phyloP scores from a whole-genome alignment of 768 basidiomycete species.

The Leccinum imitatum region DNA sequence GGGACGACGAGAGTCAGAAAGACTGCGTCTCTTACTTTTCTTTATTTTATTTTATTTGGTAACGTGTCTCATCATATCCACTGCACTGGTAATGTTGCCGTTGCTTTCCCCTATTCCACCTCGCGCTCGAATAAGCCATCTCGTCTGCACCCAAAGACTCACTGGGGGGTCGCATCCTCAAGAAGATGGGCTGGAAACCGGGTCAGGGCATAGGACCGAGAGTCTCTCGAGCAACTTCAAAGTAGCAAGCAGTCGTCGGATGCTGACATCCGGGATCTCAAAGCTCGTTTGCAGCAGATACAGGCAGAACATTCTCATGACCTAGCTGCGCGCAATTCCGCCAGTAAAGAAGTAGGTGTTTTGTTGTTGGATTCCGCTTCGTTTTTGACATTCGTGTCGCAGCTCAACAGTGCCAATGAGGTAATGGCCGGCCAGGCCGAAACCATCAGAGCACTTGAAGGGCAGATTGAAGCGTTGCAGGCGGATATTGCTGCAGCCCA shows the following conservation, averaged over 20 bases:
- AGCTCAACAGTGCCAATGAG: constrained; percentile 56
- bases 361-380: neutral
- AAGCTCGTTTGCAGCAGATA: constrained; percentile 40
- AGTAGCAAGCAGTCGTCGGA: constrained; percentile 50
- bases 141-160: constrained; percentile 77
- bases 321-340: constrained; percentile 37
- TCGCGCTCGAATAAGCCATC: constrained; percentile 61
- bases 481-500: constrained; percentile 49
- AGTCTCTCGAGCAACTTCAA: constrained; percentile 45
- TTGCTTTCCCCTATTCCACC: constrained; percentile 36
- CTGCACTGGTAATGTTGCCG: constrained; percentile 10
- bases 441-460: constrained; percentile 48
- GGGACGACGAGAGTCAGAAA: constrained; percentile 43
- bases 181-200: constrained; percentile 93
- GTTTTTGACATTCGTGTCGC: constrained; percentile 8
- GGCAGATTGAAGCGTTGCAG: constrained; percentile 52
- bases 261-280: constrained; percentile 44
- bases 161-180: constrained; percentile 57
- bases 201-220: constrained; percentile 92
- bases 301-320: constrained; percentile 29
- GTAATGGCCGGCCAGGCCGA: constrained; percentile 42
- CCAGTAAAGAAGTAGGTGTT: constrained; percentile 51
- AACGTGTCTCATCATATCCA: neutral
- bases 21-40: constrained; percentile 19
- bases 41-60: neutral